Conservation (phyloP, 768 basidiomycete genomes). For the Chiua virens region DNA sequence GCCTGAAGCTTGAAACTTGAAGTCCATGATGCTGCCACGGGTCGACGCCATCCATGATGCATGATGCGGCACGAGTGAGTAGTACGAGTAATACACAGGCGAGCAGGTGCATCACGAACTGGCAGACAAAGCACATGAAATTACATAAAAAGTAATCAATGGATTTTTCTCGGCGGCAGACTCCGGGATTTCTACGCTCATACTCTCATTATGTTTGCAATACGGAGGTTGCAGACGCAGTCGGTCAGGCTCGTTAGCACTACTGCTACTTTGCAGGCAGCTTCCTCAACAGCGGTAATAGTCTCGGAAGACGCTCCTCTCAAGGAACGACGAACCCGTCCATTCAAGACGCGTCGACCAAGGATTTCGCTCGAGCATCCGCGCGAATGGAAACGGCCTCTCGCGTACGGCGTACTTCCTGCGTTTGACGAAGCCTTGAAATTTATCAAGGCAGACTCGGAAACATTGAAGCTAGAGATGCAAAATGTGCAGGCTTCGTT, state of each 20-base stretch:
- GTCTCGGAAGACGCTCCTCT: slow-evolving; percentile 3
- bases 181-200: too few species aligned
- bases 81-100: too few species aligned
- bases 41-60: too few species aligned
- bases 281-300: slow-evolving; percentile 3
- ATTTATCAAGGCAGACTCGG: slow-evolving; percentile 64
- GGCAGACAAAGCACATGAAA: too few species aligned
- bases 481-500: slow-evolving; percentile 22
- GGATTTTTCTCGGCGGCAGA: too few species aligned
- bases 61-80: too few species aligned
- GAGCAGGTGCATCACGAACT: too few species aligned
- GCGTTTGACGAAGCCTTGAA: slow-evolving; percentile 85
- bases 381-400: slow-evolving; percentile 63
- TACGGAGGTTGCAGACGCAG: slow-evolving; percentile 10
- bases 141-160: too few species aligned
- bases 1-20: too few species aligned
- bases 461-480: slow-evolving; percentile 37
- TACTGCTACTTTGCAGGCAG: slow-evolving; percentile 2
- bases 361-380: slow-evolving; percentile 51
- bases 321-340: slow-evolving; percentile 10
- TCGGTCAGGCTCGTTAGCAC: slow-evolving; percentile 7
- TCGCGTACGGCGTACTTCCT: slow-evolving; percentile 62
- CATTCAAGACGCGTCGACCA: slow-evolving; percentile 43
- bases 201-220: slow-evolving; percentile 23
- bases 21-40: too few species aligned